These are phyloP conservation scores for Massarina eburnea DNA, from an alignment of 2,329 filamentous ascomycete species.

Conservation along the genomic window DNA sequence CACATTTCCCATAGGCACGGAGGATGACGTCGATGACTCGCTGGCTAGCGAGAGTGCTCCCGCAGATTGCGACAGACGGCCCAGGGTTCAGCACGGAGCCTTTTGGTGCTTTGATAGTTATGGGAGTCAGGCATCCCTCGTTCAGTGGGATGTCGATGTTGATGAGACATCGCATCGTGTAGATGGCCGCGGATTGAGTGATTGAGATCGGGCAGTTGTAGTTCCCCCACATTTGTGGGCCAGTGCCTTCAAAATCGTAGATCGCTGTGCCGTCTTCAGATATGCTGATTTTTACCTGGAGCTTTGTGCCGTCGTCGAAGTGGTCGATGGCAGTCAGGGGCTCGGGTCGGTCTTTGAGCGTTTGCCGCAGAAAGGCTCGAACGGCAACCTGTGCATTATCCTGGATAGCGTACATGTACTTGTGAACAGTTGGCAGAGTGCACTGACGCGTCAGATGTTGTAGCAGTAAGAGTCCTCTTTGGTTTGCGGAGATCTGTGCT, in stretches of 20 bases:
- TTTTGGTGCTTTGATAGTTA: slow-evolving; percentile 37
- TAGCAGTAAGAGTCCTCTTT: slow-evolving; percentile 10
- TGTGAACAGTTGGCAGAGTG: slow-evolving; percentile 6
- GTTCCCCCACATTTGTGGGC: slow-evolving; percentile 11
- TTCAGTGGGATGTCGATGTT: slow-evolving; percentile 45
- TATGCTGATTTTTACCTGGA: slow-evolving; percentile 11
- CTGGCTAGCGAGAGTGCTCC: slow-evolving; percentile 16
- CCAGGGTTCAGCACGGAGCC: slow-evolving; percentile 40
- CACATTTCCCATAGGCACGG: slow-evolving; percentile 13
- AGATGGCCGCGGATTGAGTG: slow-evolving; percentile 45
- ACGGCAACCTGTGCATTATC: slow-evolving; percentile 14
- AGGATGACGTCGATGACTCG: slow-evolving; percentile 24
- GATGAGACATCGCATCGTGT: slow-evolving; percentile 41
- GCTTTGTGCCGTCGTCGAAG: slow-evolving; percentile 14
- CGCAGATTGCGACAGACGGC: slow-evolving; percentile 33
- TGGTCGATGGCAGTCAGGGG: slow-evolving; percentile 9
- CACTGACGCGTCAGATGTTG: slow-evolving; percentile 9
- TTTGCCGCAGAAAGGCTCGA: slow-evolving; percentile 7
- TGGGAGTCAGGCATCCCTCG: slow-evolving; percentile 43
- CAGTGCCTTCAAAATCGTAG: slow-evolving; percentile 17
- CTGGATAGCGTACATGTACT: slow-evolving; percentile 16
- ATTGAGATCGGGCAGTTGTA: slow-evolving; percentile 19
- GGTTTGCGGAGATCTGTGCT: slow-evolving; percentile 13
- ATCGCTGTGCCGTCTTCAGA: slow-evolving; percentile 6
- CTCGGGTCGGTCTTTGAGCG: neutral